Conservation (phyloP, 495 filamentous ascomycete genomes). For the Aspergillus indologenus region DNA sequence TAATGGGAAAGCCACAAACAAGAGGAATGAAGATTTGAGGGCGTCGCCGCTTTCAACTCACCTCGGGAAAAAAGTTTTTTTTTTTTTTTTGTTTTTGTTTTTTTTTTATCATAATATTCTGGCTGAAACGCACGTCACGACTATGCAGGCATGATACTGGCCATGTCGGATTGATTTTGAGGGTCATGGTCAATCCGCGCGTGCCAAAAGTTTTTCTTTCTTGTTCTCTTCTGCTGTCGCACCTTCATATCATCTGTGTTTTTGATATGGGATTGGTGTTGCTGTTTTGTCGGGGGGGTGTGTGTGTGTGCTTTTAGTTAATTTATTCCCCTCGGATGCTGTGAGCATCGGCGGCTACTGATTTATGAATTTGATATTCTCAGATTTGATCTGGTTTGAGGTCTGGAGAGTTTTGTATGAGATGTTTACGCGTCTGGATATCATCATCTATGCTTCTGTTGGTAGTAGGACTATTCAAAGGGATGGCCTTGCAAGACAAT, state of each 20-base stretch:
- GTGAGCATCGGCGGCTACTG: slow-evolving; percentile 16
- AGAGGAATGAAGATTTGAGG: not conserved
- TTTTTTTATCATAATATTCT: slow-evolving; percentile 2
- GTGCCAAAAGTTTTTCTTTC: slow-evolving; percentile 13
- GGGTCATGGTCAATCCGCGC: slow-evolving; percentile 1
- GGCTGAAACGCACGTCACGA: slow-evolving; percentile 23
- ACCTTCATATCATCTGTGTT: not conserved
- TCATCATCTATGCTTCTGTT: no score
- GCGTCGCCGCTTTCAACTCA: not conserved
- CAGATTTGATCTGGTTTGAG: slow-evolving; percentile 2
- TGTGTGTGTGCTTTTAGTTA: not conserved
- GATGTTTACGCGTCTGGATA: no score
- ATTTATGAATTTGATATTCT: slow-evolving; percentile 9
- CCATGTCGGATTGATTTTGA: slow-evolving; percentile 2
- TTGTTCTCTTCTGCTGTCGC: not conserved
- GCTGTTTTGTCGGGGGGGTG: not conserved
- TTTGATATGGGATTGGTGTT: slow-evolving; percentile 1
- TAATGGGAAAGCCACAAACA: slow-evolving; percentile 8
- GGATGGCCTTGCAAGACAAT: no score
- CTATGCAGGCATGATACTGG: slow-evolving; percentile 15
- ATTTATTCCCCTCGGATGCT: slow-evolving; percentile 17
- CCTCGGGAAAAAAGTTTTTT: slow-evolving; percentile 10
- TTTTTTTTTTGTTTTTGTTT: slow-evolving; percentile 6
- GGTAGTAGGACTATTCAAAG: no score
- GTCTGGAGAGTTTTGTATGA: no score